Evolutionary conservation across 2,329 filamentous ascomycete genomes (phyloP).

Genomic region (Endoconidiophora laricicola): DNA sequence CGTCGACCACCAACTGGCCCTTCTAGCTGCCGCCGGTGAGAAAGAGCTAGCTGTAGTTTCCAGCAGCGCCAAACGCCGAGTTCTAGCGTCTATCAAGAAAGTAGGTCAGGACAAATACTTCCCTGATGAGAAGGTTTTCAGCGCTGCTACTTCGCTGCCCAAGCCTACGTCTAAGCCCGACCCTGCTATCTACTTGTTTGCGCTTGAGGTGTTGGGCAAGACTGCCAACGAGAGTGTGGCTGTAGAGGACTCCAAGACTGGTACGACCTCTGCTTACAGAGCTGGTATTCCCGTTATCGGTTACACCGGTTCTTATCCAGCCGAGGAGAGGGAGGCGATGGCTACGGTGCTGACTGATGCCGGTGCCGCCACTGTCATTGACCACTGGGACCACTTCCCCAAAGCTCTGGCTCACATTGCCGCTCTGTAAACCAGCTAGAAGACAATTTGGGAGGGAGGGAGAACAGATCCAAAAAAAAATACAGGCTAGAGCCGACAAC

Average conservation of each 20-base stretch:
- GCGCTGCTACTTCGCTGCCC: constrained; percentile 60
- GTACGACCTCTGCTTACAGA: constrained; percentile 54
- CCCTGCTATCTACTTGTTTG: constrained; percentile 71
- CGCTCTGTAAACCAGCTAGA: constrained; percentile 13
- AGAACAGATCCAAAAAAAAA: neutral
- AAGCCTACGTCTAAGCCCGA: constrained; percentile 82
- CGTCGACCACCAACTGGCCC: constrained; percentile 49
- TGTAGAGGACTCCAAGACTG: constrained; percentile 79
- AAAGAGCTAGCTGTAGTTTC: constrained; percentile 69
- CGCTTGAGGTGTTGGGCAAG: constrained; percentile 57
- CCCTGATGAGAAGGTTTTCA: constrained; percentile 57
- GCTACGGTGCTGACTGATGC: constrained; percentile 40
- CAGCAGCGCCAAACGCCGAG: constrained; percentile 61
- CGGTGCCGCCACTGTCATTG: constrained; percentile 46
- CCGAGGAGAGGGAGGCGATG: constrained; percentile 48
- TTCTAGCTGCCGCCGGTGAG: constrained; percentile 40
- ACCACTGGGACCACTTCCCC: constrained; percentile 41
- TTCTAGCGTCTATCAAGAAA: constrained; percentile 62
- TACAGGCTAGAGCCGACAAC: too few species aligned
- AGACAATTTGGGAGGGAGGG: neutral
- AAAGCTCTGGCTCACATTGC: constrained; percentile 29
- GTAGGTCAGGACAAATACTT: constrained; percentile 71
- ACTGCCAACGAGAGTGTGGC: constrained; percentile 57
- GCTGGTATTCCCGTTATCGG: constrained; percentile 69
- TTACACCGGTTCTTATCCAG: constrained; percentile 65